Evolutionary conservation across 441 rosid genomes (phyloP).

Genomic region (Heliophila coronopifolia): DNA sequence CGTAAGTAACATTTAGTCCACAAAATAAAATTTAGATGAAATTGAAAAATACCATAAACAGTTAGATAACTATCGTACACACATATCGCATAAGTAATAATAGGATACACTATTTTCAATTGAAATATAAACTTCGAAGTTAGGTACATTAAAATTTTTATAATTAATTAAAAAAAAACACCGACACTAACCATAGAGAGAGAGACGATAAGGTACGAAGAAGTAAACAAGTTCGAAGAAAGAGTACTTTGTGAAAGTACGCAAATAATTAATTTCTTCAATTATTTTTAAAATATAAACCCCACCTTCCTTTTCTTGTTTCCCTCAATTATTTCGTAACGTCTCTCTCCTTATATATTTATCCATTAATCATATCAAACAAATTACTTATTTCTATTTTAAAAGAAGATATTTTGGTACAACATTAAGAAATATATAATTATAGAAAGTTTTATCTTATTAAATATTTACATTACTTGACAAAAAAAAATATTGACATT

Average conservation of each 20-base stretch:
- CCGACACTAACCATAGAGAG: slow-evolving; percentile 21
- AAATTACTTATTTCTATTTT: no score
- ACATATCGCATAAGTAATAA: no score
- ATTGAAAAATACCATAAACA: no score
- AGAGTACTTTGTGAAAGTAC: slow-evolving; percentile 26
- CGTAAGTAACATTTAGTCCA: no score
- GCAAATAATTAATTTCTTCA: slow-evolving; percentile 19
- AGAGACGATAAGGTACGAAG: slow-evolving; percentile 27
- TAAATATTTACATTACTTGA: no score
- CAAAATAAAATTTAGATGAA: no score
- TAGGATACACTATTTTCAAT: slow-evolving; percentile 3
- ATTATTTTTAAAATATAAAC: slow-evolving; percentile 23
- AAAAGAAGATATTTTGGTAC: not conserved
- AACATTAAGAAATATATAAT: not conserved
- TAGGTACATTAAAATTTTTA: not conserved
- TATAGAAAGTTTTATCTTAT: not conserved
- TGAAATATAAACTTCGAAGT: slow-evolving; percentile 6
- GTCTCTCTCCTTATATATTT: slow-evolving; percentile 5
- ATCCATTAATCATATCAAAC: slow-evolving; percentile 6
- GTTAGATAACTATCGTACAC: no score
- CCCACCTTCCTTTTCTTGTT: slow-evolving; percentile 31
- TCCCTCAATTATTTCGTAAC: slow-evolving; percentile 29
- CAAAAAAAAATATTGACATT: no score
- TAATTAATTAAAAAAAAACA: slow-evolving; percentile 13
- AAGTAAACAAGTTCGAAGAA: slow-evolving; percentile 21